A percentile compares a stretch with the other conserved stretches of the same genome.
These are phyloP conservation scores for Diaporthe humulicola DNA, from an alignment of 2,329 filamentous ascomycete genomes.

Conservation along the genomic window DNA sequence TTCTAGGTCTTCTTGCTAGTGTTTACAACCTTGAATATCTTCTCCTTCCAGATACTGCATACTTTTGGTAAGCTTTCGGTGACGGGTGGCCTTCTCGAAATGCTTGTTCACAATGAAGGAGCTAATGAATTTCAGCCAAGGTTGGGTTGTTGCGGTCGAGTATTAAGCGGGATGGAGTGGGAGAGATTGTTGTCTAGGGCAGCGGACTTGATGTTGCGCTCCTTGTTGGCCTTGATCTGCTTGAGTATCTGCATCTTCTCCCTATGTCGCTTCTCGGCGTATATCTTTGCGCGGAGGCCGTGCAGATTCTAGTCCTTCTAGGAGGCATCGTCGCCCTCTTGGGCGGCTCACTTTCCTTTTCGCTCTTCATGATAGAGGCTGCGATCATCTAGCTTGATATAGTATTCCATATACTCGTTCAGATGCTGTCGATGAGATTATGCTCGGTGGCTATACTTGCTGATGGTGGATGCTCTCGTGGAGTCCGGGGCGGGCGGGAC, in stretches of 20 bases:
- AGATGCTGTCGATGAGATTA: constrained; percentile 71
- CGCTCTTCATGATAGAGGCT: constrained; percentile 80
- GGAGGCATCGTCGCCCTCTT: constrained; percentile 89
- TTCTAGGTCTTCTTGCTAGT: constrained; percentile 94
- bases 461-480: constrained; percentile 43
- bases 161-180: constrained; percentile 92
- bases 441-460: constrained; percentile 33
- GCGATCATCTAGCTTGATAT: constrained; percentile 70
- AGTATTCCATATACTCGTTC: constrained; percentile 88
- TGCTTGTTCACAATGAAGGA: constrained; percentile 97
- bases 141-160: constrained; percentile 79
- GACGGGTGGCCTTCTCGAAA: constrained; percentile 92
- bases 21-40: constrained; percentile 91
- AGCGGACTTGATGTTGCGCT: constrained; percentile 91
- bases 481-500: constrained; percentile 17
- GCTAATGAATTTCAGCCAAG: constrained; percentile 58
- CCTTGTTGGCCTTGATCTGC: constrained; percentile 93
- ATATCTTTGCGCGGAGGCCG: constrained; percentile 91
- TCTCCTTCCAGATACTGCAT: constrained; percentile 91
- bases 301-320: constrained; percentile 94
- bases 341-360: constrained; percentile 85
- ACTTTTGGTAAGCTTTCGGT: constrained; percentile 94
- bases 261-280: constrained; percentile 92
- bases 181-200: constrained; percentile 82
- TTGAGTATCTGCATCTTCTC: constrained; percentile 99